phyloP scores from a whole-genome alignment of 345 rosid genomes.

The Salix suchowensis region DNA sequence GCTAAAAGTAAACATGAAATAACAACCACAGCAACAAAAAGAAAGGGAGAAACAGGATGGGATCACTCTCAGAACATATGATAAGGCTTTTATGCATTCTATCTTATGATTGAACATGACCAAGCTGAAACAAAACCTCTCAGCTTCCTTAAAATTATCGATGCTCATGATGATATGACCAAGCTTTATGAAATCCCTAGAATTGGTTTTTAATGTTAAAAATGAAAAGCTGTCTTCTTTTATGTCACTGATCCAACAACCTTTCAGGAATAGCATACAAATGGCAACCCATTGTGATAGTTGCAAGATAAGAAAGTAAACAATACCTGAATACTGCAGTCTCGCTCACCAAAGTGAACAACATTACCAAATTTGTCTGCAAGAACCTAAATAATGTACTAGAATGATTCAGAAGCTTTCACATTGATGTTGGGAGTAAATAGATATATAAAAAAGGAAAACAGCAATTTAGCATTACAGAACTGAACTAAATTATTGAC shows the following conservation, averaged over 20 bases:
- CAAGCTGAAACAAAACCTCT: neutral
- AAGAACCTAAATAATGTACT: slow-evolving; percentile 55
- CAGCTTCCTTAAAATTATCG: neutral
- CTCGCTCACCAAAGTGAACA: slow-evolving; percentile 99
- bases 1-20: neutral
- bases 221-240: neutral
- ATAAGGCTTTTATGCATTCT: neutral
- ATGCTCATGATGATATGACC: neutral
- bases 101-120: neutral
- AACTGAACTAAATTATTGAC: neutral
- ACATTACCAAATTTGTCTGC: slow-evolving; percentile 96
- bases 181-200: neutral
- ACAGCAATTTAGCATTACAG: neutral
- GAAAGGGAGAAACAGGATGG: neutral
- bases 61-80: neutral
- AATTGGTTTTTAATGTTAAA: neutral
- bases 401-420: slow-evolving; percentile 1
- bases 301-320: neutral
- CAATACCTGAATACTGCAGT: slow-evolving; percentile 97
- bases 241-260: neutral
- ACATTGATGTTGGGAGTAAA: neutral
- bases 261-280: neutral
- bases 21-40: neutral
- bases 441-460: neutral
- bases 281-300: neutral